Evolutionary conservation across 208 protist species (phyloP), one percentile per base, ranked within the genome.

Genomic region (Phytomonas sp.): DNA sequence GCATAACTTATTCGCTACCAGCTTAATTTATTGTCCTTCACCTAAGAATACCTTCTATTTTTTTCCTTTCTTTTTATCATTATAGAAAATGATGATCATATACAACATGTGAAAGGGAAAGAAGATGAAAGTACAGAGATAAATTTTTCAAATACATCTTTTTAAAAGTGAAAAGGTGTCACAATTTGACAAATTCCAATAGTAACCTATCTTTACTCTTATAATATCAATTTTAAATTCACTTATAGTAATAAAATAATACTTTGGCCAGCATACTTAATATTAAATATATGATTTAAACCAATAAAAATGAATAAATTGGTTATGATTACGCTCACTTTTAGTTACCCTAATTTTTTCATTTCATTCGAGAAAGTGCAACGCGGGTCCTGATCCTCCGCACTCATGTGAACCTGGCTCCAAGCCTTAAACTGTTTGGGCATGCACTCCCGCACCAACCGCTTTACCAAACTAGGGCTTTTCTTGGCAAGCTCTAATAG

Each of bases 341-440:
- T 40, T 63, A 52, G n/a, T 66, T 66, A 8, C 70, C 63, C 67
- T 75, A 69, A 34, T 75, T 70, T 52, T 66, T 68, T n/a, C 37
- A 65, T 6, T 23, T 65, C 61, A 60, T 65, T 23, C 4, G 36
- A 33, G 36, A 65, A n/a, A 1, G 32, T 29, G 6, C n/a, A 19
- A 14, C 60, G 61, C 4, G 23, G 34, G 0, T 19, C 67, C n/a
- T 64, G 36, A 36, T 76, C 82, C n/a, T 76, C 79, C 0, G 52
- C 71, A 61, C 73, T 67, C 65, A 70, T 67, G 30, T 67, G 11
- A 40, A 74, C 65, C 12, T 29, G 66, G 12, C 74, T 70, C 83
- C 86, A 91, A 29, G 70, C 52, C 2, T 76, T 29, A 29, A 81
- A 49, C 32, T 77, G 78, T 29, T 70, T 66, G 16, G 78, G 76